phyloP scores from a whole-genome alignment of 306 rosid species.

The Canavalia gladiata region DNA sequence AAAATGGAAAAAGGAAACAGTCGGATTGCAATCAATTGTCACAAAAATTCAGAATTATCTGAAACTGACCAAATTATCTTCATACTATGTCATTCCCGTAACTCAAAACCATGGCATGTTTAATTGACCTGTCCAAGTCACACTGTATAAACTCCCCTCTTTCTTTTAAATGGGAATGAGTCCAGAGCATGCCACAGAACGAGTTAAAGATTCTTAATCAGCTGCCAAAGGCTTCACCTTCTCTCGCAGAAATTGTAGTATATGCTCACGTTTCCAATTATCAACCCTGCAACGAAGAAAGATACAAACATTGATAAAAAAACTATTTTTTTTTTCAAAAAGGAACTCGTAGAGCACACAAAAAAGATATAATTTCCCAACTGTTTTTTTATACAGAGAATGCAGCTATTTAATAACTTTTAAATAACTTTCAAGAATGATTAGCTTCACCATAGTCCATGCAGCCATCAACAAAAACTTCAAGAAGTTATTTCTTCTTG shows the following conservation, averaged over 20 bases:
- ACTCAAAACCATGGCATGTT: constrained; percentile 1
- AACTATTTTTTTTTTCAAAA: not conserved
- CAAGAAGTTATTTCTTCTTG: not conserved
- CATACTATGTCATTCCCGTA: constrained; percentile 25
- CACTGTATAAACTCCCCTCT: constrained; percentile 20
- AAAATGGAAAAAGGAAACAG: constrained; percentile 15
- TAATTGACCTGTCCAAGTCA: constrained; percentile 24
- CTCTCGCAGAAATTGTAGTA: constrained; percentile 85
- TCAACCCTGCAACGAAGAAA: constrained; percentile 69
- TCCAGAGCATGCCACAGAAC: constrained; percentile 27
- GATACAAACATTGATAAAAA: not conserved
- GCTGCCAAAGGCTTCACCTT: constrained; percentile 71
- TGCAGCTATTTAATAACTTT: not conserved
- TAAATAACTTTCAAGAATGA: constrained; percentile 10
- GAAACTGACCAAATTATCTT: constrained; percentile 3
- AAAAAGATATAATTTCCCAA: not conserved
- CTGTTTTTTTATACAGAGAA: not conserved
- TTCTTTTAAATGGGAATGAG: constrained; percentile 27
- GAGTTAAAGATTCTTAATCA: constrained; percentile 50
- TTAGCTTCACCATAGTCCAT: not conserved
- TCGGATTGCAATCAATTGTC: constrained; percentile 19
- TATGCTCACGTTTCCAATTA: constrained; percentile 96
- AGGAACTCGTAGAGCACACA: constrained; percentile 4
- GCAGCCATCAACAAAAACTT: not conserved
- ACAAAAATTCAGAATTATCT: constrained; percentile 23